phyloP scores from a whole-genome alignment of 768 basidiomycete genomes.

The Boletus reticuloceps region DNA sequence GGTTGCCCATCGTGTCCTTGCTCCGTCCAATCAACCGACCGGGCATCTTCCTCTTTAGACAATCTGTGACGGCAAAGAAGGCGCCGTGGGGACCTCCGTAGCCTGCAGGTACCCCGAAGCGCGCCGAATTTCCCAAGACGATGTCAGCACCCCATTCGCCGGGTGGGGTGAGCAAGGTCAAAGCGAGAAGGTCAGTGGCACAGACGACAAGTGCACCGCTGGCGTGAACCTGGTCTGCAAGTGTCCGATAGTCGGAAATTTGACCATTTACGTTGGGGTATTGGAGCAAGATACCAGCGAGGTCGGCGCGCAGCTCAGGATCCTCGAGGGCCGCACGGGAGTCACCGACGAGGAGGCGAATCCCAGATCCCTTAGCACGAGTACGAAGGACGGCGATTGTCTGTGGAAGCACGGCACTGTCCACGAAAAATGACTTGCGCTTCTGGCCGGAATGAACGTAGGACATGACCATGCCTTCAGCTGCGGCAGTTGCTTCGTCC shows the following conservation, averaged over 20 bases:
- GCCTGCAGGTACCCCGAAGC: constrained; percentile 96
- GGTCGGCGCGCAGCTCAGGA: constrained; percentile 51
- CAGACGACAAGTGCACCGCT: constrained; percentile 79
- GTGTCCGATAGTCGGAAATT: constrained; percentile 66
- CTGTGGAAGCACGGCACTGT: constrained; percentile 80
- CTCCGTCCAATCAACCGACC: constrained; percentile 91
- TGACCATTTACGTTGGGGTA: constrained; percentile 91
- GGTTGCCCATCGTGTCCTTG: constrained; percentile 78
- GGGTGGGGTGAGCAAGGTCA: constrained; percentile 91
- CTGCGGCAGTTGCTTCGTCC: constrained; percentile 93
- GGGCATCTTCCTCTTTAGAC: constrained; percentile 97
- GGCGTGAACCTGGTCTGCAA: constrained; percentile 69
- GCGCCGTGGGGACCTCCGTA: constrained; percentile 97
- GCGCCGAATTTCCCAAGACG: constrained; percentile 90
- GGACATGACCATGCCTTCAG: constrained; percentile 97
- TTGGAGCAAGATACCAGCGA: constrained; percentile 89
- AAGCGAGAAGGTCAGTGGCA: constrained; percentile 88
- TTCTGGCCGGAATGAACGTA: constrained; percentile 65
- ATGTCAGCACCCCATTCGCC: constrained; percentile 99
- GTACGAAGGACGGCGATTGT: constrained; percentile 87
- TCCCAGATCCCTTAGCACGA: constrained; percentile 91
- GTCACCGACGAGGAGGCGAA: constrained; percentile 74
- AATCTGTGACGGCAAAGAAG: constrained; percentile 93
- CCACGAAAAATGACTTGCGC: constrained; percentile 83
- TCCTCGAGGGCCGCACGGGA: constrained; percentile 49